Conservation (phyloP, 2,329 filamentous ascomycete genomes). For the Phyllosticta citriasiana region DNA sequence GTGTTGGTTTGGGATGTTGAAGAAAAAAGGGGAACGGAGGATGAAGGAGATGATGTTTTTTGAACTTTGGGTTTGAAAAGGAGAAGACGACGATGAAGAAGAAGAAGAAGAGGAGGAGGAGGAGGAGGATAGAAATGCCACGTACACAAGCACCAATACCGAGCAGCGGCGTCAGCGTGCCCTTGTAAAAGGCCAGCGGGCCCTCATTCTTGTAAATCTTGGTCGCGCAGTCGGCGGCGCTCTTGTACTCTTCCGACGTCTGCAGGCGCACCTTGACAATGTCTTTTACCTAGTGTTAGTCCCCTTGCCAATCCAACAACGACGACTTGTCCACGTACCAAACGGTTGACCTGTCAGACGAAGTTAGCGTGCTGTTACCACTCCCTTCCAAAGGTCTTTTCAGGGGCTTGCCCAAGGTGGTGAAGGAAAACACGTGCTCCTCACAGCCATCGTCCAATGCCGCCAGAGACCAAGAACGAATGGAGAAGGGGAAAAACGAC, state of each 20-base stretch:
- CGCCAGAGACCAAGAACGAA: neutral
- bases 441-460: neutral
- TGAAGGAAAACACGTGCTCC: neutral
- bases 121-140: neutral
- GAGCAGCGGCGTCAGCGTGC: slow-evolving; percentile 85
- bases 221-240: slow-evolving; percentile 68
- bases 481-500: neutral
- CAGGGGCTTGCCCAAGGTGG: too few relatives aligned
- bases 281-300: slow-evolving; percentile 42
- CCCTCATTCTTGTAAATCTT: slow-evolving; percentile 86
- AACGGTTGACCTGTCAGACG: slow-evolving; percentile 51
- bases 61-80: neutral
- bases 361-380: neutral
- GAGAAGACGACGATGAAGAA: neutral
- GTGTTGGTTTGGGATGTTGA: neutral
- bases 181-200: slow-evolving; percentile 91
- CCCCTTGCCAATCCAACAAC: slow-evolving; percentile 2
- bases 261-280: slow-evolving; percentile 97
- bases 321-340: slow-evolving; percentile 35
- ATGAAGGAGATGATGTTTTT: neutral
- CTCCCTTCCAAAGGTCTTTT: neutral
- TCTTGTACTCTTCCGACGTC: slow-evolving; percentile 71
- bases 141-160: slow-evolving; percentile 90
- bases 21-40: neutral
- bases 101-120: neutral